Conservation (phyloP, 345 rosid species). For the Brassica rapa region DNA sequence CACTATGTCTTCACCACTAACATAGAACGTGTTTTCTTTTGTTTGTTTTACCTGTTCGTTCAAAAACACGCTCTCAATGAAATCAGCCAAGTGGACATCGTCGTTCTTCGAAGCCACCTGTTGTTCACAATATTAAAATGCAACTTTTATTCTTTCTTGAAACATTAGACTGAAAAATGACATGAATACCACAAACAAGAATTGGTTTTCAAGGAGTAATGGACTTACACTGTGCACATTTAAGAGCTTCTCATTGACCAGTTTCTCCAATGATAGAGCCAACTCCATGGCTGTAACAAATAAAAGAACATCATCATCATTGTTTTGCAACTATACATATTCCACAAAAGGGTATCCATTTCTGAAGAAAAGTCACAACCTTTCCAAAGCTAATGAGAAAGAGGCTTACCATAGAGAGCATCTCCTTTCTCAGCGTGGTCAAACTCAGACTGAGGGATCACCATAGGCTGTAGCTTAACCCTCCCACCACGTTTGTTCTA, state of each 20-base stretch:
- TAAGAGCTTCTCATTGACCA: constrained; percentile 78
- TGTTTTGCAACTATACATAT: background rate
- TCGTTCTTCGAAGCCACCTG: constrained; percentile 70
- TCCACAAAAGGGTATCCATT: background rate
- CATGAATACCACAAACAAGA: constrained; percentile 4
- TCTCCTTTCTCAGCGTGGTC: constrained; percentile 94
- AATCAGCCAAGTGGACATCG: constrained; percentile 82
- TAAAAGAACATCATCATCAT: background rate
- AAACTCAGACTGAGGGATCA: constrained; percentile 72
- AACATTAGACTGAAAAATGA: constrained; percentile 1
- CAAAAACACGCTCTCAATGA: constrained; percentile 64
- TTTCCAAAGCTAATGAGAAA: background rate
- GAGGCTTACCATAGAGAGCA: constrained; percentile 72
- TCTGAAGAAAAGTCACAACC: background rate
- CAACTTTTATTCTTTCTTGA: constrained; percentile 1
- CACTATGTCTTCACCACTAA: constrained; percentile 29
- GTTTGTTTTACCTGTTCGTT: constrained; percentile 66
- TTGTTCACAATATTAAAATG: constrained; percentile 28
- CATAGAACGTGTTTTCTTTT: constrained; percentile 31
- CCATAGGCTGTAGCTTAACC: constrained; percentile 68
- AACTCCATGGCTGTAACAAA: constrained; percentile 81
- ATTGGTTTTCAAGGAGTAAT: background rate
- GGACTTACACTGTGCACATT: constrained; percentile 66
- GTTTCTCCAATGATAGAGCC: constrained; percentile 83
- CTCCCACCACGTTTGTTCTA: constrained; percentile 93